A percentile compares a stretch with the other conserved stretches of the same genome.
Conservation (phyloP, 108 stramenopile genomes). For the Mediolabrus comicus region DNA sequence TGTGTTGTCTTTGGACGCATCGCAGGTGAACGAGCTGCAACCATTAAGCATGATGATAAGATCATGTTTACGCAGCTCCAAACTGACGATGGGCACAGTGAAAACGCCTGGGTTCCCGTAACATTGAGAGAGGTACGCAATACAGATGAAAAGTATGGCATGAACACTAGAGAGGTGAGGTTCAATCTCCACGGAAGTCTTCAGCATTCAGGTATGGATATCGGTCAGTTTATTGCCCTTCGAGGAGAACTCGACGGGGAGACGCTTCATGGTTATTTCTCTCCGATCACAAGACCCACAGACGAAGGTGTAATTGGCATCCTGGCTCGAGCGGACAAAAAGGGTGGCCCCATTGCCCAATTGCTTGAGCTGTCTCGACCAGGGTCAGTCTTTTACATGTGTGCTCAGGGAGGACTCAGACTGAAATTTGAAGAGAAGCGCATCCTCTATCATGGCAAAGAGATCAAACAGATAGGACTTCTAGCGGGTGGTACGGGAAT, state of each 20-base stretch:
- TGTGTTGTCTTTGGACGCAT: constrained; percentile 85
- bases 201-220: constrained; percentile 49
- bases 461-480: constrained; percentile 39
- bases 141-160: constrained; percentile 52
- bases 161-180: constrained; percentile 46
- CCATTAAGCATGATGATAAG: constrained; percentile 19
- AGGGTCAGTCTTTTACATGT: constrained; percentile 42
- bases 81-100: constrained; percentile 13
- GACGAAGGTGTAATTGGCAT: constrained; percentile 57
- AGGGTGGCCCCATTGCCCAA: constrained; percentile 48
- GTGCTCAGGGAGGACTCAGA: constrained; percentile 58
- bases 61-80: constrained; percentile 18
- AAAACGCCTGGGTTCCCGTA: constrained; percentile 39
- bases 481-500: constrained; percentile 61
- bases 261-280: constrained; percentile 45
- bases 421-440: constrained; percentile 31
- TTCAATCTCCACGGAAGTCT: constrained; percentile 50
- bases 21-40: constrained; percentile 51
- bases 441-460: constrained; percentile 12
- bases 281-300: constrained; percentile 37
- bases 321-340: constrained; percentile 40
- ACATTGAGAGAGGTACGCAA: constrained; percentile 46
- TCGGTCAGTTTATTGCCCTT: constrained; percentile 53
- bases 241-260: constrained; percentile 56
- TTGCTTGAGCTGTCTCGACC: constrained; percentile 44